Evolutionary conservation across 495 filamentous ascomycete species (phyloP), one percentile per base, ranked within the genome.

Genomic region (Penicillium paxilli): DNA sequence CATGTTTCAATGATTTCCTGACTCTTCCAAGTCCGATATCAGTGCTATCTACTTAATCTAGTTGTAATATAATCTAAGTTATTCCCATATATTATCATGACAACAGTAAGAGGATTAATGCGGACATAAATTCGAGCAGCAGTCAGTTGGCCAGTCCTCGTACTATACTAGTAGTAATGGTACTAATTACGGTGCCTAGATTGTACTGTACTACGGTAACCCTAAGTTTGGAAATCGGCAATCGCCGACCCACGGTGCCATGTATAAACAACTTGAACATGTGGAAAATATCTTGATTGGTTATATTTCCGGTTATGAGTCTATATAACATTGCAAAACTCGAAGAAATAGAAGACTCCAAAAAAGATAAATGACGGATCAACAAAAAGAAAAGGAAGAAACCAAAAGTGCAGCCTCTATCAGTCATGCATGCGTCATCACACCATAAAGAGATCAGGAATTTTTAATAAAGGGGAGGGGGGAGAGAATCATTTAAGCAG

Each of bases 351-450:
- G 44, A 55, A 57, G 37, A 59, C 58, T 59, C 61, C 58, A 62
- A 57, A 35, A n/a, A 52, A 51, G 55, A 59, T 52, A 55, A n/a
- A 60, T 56, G 57, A 62, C 47, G 37, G 54, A 8, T 47, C 54
- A 11, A 59, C 51, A 55, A 50, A 49, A 47, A 53, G 40, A 42
- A 42, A 21, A 21, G 23, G 21, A 20, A 23, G 40, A 42, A 42
- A 42, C 21, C n/a, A 47, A 59, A 64, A 55, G 52, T 46, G 58
- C 55, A 63, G 47, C 59, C 62, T 67, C 64, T 67, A 67, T 67
- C 62, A 65, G 57, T 65, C 64, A 65, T 67, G 59, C 47, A 67
- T 65, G 64, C 59, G 59, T 67, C 64, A 62, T 67, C 62, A 67
- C 56, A 64, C 52, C 63, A 67, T 61, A 62, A 70, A 61, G 59